Evolutionary conservation across 2,329 filamentous ascomycete species (phyloP).

Genomic region (Clarireedia homoeocarpa): DNA sequence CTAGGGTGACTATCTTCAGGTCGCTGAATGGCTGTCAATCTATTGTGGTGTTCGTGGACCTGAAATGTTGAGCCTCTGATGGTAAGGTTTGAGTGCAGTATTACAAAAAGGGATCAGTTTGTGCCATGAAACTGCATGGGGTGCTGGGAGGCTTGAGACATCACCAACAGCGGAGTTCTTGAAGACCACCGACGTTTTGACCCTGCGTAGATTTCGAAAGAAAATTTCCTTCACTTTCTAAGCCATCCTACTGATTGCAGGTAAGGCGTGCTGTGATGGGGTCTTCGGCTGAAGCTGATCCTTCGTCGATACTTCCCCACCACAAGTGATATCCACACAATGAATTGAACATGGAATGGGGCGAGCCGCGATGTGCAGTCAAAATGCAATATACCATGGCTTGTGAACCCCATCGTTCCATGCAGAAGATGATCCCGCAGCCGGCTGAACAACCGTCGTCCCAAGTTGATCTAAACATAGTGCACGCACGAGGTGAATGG

Average conservation of each 20-base stretch:
- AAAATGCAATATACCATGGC: neutral
- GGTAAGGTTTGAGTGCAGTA: neutral
- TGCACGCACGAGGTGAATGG: neutral
- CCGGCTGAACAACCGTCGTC: constrained; percentile 8
- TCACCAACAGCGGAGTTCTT: neutral
- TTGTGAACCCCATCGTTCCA: neutral
- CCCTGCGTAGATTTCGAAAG: neutral
- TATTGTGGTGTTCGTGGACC: too few species aligned
- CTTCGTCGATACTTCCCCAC: neutral
- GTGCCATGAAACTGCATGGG: constrained; percentile 7
- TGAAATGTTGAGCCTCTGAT: too few species aligned
- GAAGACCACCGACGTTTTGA: constrained; percentile 1
- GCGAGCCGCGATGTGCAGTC: neutral
- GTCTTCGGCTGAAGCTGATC: constrained; percentile 2
- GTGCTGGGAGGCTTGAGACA: constrained; percentile 1
- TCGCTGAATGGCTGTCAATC: too few species aligned
- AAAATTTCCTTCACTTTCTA: neutral
- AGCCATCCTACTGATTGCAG: neutral
- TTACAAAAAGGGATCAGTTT: neutral
- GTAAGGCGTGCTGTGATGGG: neutral
- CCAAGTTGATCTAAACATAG: constrained; percentile 8
- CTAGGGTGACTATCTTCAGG: neutral
- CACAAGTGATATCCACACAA: neutral
- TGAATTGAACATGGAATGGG: neutral
- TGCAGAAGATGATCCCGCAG: neutral